Evolutionary conservation across 1,139 yeast species (phyloP), one percentile per base, ranked within the genome.

Genomic region (Candida sp.): DNA sequence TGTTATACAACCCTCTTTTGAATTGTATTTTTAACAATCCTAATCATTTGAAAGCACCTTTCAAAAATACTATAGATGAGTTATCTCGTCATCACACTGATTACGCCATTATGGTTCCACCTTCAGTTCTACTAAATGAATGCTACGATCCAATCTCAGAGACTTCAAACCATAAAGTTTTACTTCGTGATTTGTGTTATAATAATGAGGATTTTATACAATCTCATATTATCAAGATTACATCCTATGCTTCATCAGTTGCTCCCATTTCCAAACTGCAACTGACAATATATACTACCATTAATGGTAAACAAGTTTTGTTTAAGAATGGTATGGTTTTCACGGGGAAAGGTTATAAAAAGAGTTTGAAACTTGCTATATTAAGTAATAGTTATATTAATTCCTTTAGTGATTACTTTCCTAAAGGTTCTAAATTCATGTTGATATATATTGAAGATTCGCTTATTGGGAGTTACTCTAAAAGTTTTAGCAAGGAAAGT

Each of bases 11-110:
- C 54, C 91, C 93, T 5, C 65, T 84, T 37, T 68, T 87, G 42
- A 83, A 86, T 61, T 73, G 82, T 43, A 61, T 87, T 23, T 85
- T 87, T 68, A 83, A 85, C 62, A 80, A 82, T 53, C 84, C 85
- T 3, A 70, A 77, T 42, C 78, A 83, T 7, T 53, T 64, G 5
- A 74, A 72, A 35, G 67, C 82, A 0, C 78, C 82, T 3, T 63
- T 84, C 46, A 77, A 73, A 47, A 74, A 72, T 35, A 65, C 82
- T 6, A 60, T 71, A 42, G 63, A 66, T 34, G 68, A 67, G 54
- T 54, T 82, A 36, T 60, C 70, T 15, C 50, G 54, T 35, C 57
- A 62, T 52, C 80, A 76, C 45, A 69, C 64, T 35, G 76, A 77
- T 22, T 82, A 73, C 58, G 73, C 85, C 4, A 59, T 87, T 8